These are phyloP conservation scores for Penicillium concentricum DNA, from an alignment of 2,329 filamentous ascomycete species.

Conservation along the genomic window DNA sequence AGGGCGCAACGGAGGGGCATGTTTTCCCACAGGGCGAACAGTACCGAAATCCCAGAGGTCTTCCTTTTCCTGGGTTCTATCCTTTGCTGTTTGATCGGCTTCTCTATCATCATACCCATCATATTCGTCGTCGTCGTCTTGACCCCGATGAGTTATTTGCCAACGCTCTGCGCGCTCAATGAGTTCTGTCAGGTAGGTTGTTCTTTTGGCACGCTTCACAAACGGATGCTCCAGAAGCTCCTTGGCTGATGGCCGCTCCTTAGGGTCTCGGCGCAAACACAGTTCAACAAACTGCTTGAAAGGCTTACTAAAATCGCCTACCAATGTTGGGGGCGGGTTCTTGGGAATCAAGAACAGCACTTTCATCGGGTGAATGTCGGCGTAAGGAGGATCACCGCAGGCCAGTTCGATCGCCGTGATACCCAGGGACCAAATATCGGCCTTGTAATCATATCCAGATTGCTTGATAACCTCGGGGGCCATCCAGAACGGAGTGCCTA, in stretches of 20 bases:
- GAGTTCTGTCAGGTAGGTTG: conserved; percentile 91
- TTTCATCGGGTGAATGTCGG: conserved; percentile 98
- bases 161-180: conserved; percentile 89
- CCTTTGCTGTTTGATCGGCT: conserved; percentile 32
- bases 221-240: conserved; percentile 89
- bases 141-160: conserved; percentile 71
- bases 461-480: conserved; percentile 98
- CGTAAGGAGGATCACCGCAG: conserved; percentile 88
- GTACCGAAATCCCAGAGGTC: conserved; percentile 99
- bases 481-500: conserved; percentile 99
- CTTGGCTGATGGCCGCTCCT: conserved; percentile 80
- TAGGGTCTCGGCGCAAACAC: conserved; percentile 84
- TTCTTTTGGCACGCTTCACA: conserved; percentile 87
- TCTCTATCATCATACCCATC: conserved; percentile 65
- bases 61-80: conserved; percentile 58
- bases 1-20: conserved; percentile 59
- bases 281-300: conserved; percentile 84
- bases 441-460: conserved; percentile 95
- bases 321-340: conserved; percentile 78
- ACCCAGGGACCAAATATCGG: conserved; percentile 94
- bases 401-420: conserved; percentile 92
- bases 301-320: conserved; percentile 75
- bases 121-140: conserved; percentile 58
- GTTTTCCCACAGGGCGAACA: conserved; percentile 73
- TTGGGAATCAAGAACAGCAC: conserved; percentile 95